Percentiles rank a stretch among this genome's conserved stretches.
These are phyloP conservation scores for Candida koratica DNA, from an alignment of 805 yeast genomes.

Conservation along the genomic window DNA sequence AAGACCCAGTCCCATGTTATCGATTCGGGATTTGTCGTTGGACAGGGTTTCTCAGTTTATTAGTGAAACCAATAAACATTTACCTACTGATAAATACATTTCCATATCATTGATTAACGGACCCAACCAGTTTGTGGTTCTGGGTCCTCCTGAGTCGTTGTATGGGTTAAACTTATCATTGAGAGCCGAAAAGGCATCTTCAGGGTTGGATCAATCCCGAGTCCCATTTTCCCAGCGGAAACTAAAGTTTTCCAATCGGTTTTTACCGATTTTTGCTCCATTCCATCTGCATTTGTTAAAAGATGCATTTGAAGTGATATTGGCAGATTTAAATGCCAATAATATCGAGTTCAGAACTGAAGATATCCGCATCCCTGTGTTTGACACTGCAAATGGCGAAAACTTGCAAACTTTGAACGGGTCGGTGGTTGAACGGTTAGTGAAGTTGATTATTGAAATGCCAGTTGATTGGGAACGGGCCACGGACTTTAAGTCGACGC, in stretches of 20 bases:
- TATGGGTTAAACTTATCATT: conserved; percentile 91
- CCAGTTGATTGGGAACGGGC: conserved; percentile 96
- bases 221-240: conserved; percentile 92
- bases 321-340: conserved; percentile 56
- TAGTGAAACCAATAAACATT: conserved; percentile 84
- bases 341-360: conserved; percentile 52
- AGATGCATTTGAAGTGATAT: conserved; percentile 64
- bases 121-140: conserved; percentile 89
- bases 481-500: conserved; percentile 77
- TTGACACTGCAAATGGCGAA: conserved; percentile 80
- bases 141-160: conserved; percentile 97
- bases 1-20: conserved; percentile 94
- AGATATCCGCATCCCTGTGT: conserved; percentile 78
- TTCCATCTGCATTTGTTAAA: conserved; percentile 88
- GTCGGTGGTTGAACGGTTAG: conserved; percentile 58
- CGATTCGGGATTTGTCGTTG: conserved; percentile 80
- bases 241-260: conserved; percentile 86
- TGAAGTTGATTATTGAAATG: conserved; percentile 77
- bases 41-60: conserved; percentile 77
- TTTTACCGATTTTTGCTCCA: conserved; percentile 93
- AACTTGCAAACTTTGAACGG: conserved; percentile 54
- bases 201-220: conserved; percentile 93
- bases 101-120: conserved; percentile 91
- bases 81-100: conserved; percentile 88
- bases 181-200: conserved; percentile 90